These are phyloP conservation scores for Allium sativum DNA, from an alignment of 106 monocot species.

Conservation along the genomic window DNA sequence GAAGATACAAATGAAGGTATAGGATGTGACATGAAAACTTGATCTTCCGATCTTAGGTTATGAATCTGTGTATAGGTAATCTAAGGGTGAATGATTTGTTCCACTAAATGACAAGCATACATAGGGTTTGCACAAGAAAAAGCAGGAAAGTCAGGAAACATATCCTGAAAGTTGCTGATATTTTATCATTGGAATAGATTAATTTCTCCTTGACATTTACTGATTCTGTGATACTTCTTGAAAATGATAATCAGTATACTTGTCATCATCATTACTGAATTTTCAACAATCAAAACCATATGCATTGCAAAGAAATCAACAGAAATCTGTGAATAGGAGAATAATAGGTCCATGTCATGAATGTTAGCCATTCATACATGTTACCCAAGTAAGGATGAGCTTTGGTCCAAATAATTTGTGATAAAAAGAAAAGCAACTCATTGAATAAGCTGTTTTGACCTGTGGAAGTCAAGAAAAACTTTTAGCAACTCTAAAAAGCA, in stretches of 20 bases:
- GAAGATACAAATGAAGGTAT: too few species aligned
- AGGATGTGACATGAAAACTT: too few species aligned
- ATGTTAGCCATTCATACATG: neutral
- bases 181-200: neutral
- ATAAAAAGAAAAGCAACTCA: neutral
- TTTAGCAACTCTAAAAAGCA: too few species aligned
- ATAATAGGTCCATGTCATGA: neutral
- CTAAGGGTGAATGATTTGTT: too few species aligned
- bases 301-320: neutral
- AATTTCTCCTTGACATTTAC: neutral
- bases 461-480: neutral
- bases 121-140: too few species aligned
- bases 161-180: too few species aligned
- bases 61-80: too few species aligned
- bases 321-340: neutral
- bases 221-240: neutral
- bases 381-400: neutral
- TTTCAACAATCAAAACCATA: neutral
- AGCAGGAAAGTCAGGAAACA: too few species aligned
- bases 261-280: neutral
- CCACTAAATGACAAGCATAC: too few species aligned
- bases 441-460: neutral
- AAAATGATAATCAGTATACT: neutral
- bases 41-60: too few species aligned
- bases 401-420: neutral